phyloP scores from a whole-genome alignment of 73 alveolate genomes.

The Tetrahymena thermophila region DNA sequence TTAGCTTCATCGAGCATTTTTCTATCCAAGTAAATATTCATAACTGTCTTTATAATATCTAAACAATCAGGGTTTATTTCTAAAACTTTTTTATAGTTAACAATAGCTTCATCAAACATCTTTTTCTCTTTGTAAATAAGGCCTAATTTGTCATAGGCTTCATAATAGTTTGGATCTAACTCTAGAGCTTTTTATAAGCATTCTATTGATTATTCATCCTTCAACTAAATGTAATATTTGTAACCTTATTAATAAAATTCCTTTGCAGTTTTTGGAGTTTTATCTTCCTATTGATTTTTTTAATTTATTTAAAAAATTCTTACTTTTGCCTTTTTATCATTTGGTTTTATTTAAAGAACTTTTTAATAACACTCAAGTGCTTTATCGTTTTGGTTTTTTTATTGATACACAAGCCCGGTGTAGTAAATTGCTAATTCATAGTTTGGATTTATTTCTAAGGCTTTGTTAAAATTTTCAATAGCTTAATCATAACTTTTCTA shows the following conservation, averaged over 20 bases:
- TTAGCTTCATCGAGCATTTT: neutral
- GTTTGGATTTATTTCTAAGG: neutral
- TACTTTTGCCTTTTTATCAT: neutral
- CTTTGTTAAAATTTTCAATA: neutral
- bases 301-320: too few species aligned
- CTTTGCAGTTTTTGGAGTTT: neutral
- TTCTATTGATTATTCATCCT: neutral
- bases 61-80: neutral
- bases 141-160: neutral
- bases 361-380: neutral
- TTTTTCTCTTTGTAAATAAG: neutral
- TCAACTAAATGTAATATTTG: too few species aligned
- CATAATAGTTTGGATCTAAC: neutral
- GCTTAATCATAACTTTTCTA: neutral
- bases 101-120: neutral
- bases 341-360: neutral
- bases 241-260: neutral
- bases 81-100: neutral
- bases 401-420: neutral
- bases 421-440: neutral
- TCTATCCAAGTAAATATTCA: neutral
- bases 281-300: neutral
- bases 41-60: neutral
- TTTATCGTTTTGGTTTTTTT: neutral
- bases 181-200: neutral